A percentile compares a stretch with the other conserved stretches of the same genome.
phyloP scores from a whole-genome alignment of 1,139 yeast species.

The Candida sojae region DNA sequence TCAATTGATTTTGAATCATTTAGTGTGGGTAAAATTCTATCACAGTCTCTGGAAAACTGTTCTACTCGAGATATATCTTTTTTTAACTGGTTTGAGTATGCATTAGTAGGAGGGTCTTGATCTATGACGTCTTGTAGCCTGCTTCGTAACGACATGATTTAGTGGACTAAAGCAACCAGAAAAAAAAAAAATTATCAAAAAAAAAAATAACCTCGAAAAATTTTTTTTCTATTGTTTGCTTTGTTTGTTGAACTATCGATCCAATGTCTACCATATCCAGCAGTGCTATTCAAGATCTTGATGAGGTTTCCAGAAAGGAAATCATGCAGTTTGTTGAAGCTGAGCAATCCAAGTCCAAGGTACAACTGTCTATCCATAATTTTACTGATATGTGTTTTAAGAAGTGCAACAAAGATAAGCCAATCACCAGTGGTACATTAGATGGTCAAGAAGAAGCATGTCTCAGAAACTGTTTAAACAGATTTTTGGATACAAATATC shows the following conservation, averaged over 20 bases:
- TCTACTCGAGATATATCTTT: slow-evolving; percentile 31
- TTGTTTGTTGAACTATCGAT: too few relatives aligned
- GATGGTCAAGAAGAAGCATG: slow-evolving; percentile 68
- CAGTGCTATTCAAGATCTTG: slow-evolving; percentile 62
- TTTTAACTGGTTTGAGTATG: slow-evolving; percentile 26
- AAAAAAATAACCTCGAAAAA: not conserved
- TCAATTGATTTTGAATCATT: slow-evolving; percentile 13
- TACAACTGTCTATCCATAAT: slow-evolving; percentile 80
- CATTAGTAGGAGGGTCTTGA: not conserved
- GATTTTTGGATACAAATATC: slow-evolving; percentile 86
- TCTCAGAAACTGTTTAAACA: slow-evolving; percentile 75
- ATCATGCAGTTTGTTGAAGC: slow-evolving; percentile 74
- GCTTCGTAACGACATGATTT: slow-evolving; percentile 3
- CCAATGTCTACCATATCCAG: slow-evolving; percentile 62
- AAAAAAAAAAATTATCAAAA: not conserved
- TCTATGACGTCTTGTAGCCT: not conserved
- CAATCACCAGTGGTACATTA: slow-evolving; percentile 54
- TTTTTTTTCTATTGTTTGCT: too few relatives aligned
- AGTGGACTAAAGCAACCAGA: not conserved
- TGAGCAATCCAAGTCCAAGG: slow-evolving; percentile 85
- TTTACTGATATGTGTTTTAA: slow-evolving; percentile 91
- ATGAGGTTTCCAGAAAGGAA: slow-evolving; percentile 72
- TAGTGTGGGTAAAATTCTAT: slow-evolving; percentile 22
- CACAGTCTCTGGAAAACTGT: slow-evolving; percentile 31
- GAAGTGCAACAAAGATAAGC: slow-evolving; percentile 63